phyloP scores from a whole-genome alignment of 1,139 yeast genomes.

The Debaryomyces robertsiae region DNA sequence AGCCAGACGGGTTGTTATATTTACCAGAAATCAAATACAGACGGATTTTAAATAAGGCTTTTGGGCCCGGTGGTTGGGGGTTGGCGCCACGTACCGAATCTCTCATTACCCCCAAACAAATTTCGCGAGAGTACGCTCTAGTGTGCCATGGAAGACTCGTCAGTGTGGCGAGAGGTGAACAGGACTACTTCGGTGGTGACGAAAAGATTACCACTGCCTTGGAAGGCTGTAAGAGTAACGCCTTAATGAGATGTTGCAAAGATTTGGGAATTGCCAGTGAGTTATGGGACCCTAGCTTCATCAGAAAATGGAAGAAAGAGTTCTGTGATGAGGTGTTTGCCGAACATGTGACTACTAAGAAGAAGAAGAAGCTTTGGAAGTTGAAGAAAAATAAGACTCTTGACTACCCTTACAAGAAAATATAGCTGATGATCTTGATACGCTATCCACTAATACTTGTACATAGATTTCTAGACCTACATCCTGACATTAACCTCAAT shows the following conservation, averaged over 20 bases:
- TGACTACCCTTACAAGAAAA: constrained; percentile 74
- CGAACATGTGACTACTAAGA: constrained; percentile 78
- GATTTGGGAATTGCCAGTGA: constrained; percentile 97
- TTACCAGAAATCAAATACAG: constrained; percentile 95
- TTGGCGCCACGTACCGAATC: constrained; percentile 91
- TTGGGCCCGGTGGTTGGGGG: constrained; percentile 99
- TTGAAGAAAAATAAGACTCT: constrained; percentile 71
- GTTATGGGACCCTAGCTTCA: constrained; percentile 94
- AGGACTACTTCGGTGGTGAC: constrained; percentile 80
- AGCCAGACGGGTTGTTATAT: constrained; percentile 91
- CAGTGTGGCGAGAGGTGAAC: constrained; percentile 94
- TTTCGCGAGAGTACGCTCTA: constrained; percentile 86
- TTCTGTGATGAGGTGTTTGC: constrained; percentile 84
- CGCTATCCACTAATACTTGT: background rate
- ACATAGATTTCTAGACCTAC: background rate
- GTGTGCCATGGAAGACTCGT: constrained; percentile 87
- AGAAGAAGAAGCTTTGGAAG: constrained; percentile 90
- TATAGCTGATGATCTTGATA: constrained; percentile 9
- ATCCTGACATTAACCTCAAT: background rate
- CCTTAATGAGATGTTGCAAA: constrained; percentile 96
- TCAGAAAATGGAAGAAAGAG: constrained; percentile 73
- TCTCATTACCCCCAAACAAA: constrained; percentile 59
- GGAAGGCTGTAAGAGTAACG: constrained; percentile 96
- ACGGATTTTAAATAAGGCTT: constrained; percentile 81
- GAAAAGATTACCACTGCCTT: constrained; percentile 92